These are phyloP conservation scores for Psilocybe cubensis DNA, from an alignment of 768 basidiomycete species.

Conservation along the genomic window DNA sequence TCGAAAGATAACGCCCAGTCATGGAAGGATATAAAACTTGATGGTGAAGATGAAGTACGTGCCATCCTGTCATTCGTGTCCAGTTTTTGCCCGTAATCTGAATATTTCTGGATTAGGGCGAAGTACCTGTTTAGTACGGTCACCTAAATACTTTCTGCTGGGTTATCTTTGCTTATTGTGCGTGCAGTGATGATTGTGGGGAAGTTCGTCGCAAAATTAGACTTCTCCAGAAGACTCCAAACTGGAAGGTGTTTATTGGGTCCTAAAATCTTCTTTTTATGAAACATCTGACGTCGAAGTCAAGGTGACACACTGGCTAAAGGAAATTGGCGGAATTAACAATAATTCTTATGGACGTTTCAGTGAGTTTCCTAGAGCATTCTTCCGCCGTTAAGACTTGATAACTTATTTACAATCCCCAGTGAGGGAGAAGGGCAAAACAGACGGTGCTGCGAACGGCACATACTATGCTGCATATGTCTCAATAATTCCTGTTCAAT, in stretches of 20 bases:
- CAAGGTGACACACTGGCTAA: constrained; percentile 50
- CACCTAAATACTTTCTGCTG: background rate
- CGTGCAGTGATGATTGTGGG: constrained; percentile 45
- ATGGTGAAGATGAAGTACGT: constrained; percentile 42
- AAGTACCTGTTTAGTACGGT: constrained; percentile 23
- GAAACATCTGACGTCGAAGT: background rate
- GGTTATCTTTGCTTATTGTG: background rate
- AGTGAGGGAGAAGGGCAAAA: constrained; percentile 48
- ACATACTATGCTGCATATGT: constrained; percentile 49
- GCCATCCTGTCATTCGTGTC: background rate
- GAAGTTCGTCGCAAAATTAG: constrained; percentile 51
- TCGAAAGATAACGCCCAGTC: constrained; percentile 29
- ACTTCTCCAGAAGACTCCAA: constrained; percentile 40
- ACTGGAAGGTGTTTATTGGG: constrained; percentile 38
- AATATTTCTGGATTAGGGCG: background rate
- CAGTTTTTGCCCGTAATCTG: background rate
- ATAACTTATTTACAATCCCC: background rate
- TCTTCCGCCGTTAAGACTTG: background rate
- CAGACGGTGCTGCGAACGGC: constrained; percentile 45
- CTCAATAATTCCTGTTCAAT: background rate
- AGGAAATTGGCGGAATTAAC: constrained; percentile 49
- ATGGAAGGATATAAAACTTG: constrained; percentile 44
- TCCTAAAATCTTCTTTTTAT: background rate
- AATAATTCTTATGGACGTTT: constrained; percentile 48
- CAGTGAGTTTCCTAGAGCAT: constrained; percentile 32